Conservation (phyloP, 2,329 filamentous ascomycete genomes). For the Neopestalotiopsis rosae region DNA sequence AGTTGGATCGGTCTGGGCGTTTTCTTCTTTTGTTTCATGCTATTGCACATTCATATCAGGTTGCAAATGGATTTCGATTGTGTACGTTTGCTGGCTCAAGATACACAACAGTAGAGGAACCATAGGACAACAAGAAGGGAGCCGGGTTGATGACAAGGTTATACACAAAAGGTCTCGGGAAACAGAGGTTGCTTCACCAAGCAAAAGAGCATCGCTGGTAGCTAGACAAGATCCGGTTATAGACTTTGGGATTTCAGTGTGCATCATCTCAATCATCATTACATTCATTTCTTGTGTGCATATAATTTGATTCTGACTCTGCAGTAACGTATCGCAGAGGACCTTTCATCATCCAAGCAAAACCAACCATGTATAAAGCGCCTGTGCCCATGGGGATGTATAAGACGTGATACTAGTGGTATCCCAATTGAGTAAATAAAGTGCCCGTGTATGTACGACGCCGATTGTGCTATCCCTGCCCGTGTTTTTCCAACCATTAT, state of each 20-base stretch:
- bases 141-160: not conserved
- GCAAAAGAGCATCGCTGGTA: too few species aligned
- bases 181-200: not conserved
- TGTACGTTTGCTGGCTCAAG: not conserved
- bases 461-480: not conserved
- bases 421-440: conserved; percentile 5
- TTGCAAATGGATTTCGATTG: not conserved
- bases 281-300: not conserved
- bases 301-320: not conserved
- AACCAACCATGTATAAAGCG: conserved; percentile 2
- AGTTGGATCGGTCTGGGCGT: not conserved
- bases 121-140: not conserved
- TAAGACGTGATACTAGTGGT: conserved; percentile 6
- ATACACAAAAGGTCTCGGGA: not conserved
- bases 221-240: not conserved
- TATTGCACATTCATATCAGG: not conserved
- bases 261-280: not conserved
- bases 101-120: not conserved
- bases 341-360: not conserved
- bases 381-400: conserved; percentile 4
- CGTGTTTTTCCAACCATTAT: conserved; percentile 9
- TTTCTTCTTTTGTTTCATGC: not conserved
- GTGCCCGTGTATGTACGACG: not conserved
- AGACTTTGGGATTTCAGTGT: not conserved
- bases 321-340: not conserved